A percentile compares a stretch with the other conserved stretches of the same genome.
phyloP scores from a whole-genome alignment of 768 basidiomycete genomes.

The Exsudoporus frostii region DNA sequence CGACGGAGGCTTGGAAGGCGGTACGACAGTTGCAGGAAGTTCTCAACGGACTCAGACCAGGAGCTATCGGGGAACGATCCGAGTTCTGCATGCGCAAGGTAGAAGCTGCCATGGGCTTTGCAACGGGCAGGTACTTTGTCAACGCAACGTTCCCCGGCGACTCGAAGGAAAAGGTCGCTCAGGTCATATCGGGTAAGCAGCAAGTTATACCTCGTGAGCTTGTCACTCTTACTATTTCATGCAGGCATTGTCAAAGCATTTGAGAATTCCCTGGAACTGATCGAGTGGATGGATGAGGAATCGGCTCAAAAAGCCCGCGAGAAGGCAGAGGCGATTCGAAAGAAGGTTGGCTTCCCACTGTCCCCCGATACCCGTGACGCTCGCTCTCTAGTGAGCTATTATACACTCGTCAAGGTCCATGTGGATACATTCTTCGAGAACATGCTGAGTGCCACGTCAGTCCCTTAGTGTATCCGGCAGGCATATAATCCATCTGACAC shows the following conservation, averaged over 20 bases:
- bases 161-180: conserved; percentile 76
- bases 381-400: conserved; percentile 69
- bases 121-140: conserved; percentile 86
- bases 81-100: conserved; percentile 79
- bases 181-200: conserved; percentile 69
- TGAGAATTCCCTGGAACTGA: conserved; percentile 64
- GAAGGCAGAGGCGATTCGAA: conserved; percentile 60
- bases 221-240: conserved; percentile 12
- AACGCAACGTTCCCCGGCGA: conserved; percentile 76
- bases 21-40: conserved; percentile 66
- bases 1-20: conserved; percentile 78
- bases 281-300: conserved; percentile 90
- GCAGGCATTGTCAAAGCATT: conserved; percentile 81
- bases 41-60: conserved; percentile 82
- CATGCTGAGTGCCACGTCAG: conserved; percentile 61
- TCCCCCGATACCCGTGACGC: conserved; percentile 80
- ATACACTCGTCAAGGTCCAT: conserved; percentile 62
- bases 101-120: conserved; percentile 79
- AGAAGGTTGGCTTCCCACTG: conserved; percentile 92
- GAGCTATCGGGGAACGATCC: conserved; percentile 75
- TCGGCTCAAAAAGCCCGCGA: conserved; percentile 79
- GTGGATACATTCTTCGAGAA: conserved; percentile 81
- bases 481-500: conserved; percentile 6
- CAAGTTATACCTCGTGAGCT: not conserved
- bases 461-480: not conserved